A percentile compares a stretch with the other conserved stretches of the same genome.
Conservation (phyloP, 164 flowering plant species). For the Litsea cubeba region DNA sequence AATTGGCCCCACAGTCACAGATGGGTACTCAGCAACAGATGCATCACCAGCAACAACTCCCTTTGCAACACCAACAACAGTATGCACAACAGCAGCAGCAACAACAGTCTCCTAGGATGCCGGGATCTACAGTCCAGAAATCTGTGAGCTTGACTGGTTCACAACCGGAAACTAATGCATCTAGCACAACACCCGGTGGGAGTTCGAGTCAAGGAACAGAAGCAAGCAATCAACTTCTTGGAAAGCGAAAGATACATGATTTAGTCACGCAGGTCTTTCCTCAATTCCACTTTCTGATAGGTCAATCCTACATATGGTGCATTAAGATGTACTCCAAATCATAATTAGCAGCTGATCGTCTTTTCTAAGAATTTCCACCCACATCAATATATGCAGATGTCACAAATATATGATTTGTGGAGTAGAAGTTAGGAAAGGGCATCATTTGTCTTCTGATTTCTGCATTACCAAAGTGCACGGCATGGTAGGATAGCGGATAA, state of each 20-base stretch:
- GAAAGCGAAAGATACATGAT: constrained; percentile 94
- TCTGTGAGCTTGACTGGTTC: constrained; percentile 83
- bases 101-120: constrained; percentile 75
- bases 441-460: no score
- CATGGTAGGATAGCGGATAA: no score
- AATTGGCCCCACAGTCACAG: constrained; percentile 24
- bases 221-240: constrained; percentile 83
- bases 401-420: no score
- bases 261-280: constrained; percentile 77
- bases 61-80: constrained; percentile 41
- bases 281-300: not conserved
- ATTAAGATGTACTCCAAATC: no score
- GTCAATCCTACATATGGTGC: not conserved
- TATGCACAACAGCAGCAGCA: constrained; percentile 25
- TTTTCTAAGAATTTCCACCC: no score
- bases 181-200: constrained; percentile 87
- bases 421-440: no score
- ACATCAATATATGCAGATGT: no score
- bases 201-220: constrained; percentile 97
- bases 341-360: no score
- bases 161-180: constrained; percentile 87
- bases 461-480: no score
- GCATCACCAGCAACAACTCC: constrained; percentile 33
- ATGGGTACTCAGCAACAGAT: constrained; percentile 36
- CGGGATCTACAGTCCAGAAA: constrained; percentile 61